These are phyloP conservation scores for Debaryomyces maramus DNA, from an alignment of 805 yeast genomes.

Conservation along the genomic window DNA sequence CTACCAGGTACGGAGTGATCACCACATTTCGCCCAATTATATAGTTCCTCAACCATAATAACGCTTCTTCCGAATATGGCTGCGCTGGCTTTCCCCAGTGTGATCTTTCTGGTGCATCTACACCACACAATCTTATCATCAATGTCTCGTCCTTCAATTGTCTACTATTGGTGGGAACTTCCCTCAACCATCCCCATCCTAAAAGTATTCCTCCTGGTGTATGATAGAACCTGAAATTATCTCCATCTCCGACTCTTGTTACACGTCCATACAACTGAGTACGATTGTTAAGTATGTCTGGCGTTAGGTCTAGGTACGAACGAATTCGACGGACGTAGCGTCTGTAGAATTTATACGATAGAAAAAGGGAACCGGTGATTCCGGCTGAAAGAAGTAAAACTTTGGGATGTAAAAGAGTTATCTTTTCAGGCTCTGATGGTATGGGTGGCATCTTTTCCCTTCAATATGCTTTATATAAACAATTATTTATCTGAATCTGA, in stretches of 20 bases:
- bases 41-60: constrained; percentile 69
- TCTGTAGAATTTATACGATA: constrained; percentile 30
- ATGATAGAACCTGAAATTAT: constrained; percentile 88
- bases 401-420: constrained; percentile 36
- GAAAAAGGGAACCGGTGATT: constrained; percentile 25
- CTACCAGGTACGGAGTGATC: constrained; percentile 76
- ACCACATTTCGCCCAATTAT: constrained; percentile 67
- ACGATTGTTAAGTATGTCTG: constrained; percentile 30
- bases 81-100: constrained; percentile 95
- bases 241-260: constrained; percentile 93
- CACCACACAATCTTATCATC: constrained; percentile 82
- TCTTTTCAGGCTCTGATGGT: constrained; percentile 8
- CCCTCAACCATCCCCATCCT: constrained; percentile 94
- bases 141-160: constrained; percentile 64
- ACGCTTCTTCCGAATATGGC: constrained; percentile 81
- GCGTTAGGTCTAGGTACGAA: constrained; percentile 39
- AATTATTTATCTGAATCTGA: too few species aligned
- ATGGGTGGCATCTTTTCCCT: constrained; percentile 3
- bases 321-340: constrained; percentile 35
- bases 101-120: constrained; percentile 95
- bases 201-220: constrained; percentile 85
- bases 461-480: too few species aligned
- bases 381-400: constrained; percentile 40
- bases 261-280: constrained; percentile 60
- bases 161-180: constrained; percentile 54